These are phyloP conservation scores for Nakazawaea populi DNA, from an alignment of 805 yeast species.

Conservation along the genomic window DNA sequence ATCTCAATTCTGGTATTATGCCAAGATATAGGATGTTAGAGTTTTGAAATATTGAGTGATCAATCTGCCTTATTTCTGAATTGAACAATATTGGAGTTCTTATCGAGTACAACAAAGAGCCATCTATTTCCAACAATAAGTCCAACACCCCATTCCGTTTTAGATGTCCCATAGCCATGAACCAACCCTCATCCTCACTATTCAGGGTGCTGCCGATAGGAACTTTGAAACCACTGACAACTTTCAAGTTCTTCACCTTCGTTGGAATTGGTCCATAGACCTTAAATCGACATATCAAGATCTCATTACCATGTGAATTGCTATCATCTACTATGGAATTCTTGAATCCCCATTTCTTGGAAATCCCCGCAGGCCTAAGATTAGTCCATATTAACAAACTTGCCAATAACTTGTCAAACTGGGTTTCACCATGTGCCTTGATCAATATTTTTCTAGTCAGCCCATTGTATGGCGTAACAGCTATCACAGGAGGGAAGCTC, in stretches of 20 bases:
- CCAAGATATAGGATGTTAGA: conserved; percentile 59
- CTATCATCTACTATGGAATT: conserved; percentile 19
- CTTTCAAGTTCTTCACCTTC: conserved; percentile 27
- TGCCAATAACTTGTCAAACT: conserved; percentile 34
- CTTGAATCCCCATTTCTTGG: conserved; percentile 42
- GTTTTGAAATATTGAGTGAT: conserved; percentile 55
- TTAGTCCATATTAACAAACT: conserved; percentile 45
- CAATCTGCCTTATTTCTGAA: conserved; percentile 59
- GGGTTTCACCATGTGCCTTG: conserved; percentile 28
- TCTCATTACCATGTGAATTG: conserved; percentile 20
- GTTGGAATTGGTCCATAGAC: conserved; percentile 58
- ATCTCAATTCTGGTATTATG: conserved; percentile 45
- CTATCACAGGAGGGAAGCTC: conserved; percentile 31
- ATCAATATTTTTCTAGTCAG: conserved; percentile 23
- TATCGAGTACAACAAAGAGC: conserved; percentile 51
- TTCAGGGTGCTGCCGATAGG: conserved; percentile 11
- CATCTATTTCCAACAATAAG: conserved; percentile 58
- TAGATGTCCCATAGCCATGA: conserved; percentile 63
- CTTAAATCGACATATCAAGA: conserved; percentile 60
- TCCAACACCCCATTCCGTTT: conserved; percentile 59
- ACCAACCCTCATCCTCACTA: conserved; percentile 54
- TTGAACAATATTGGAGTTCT: conserved; percentile 46
- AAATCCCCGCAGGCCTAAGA: conserved; percentile 38
- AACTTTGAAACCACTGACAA: conserved; percentile 15
- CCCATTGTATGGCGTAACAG: conserved; percentile 33